Percentiles rank a stretch among this genome's conserved stretches.
phyloP scores from a whole-genome alignment of 176 grass and related monocot genomes.

The Triticum monococcum region DNA sequence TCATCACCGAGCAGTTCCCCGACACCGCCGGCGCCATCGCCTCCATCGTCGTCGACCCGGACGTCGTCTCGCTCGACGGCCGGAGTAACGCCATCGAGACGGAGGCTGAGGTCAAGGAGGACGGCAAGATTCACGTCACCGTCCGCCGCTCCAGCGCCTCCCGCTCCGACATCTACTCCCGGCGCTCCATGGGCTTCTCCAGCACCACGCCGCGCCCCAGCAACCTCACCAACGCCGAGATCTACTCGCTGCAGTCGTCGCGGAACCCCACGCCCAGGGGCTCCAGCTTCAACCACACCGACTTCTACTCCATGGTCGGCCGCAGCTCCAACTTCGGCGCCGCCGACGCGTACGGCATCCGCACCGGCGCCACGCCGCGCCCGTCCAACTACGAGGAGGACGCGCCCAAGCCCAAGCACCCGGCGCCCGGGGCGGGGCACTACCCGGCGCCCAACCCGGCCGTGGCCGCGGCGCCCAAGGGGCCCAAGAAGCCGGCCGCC shows the following conservation, averaged over 20 bases:
- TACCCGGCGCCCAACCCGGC: slow-evolving; percentile 89
- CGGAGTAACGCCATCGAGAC: slow-evolving; percentile 78
- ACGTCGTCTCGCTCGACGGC: slow-evolving; percentile 85
- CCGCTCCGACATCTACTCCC: slow-evolving; percentile 87
- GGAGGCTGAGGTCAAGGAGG: slow-evolving; percentile 85
- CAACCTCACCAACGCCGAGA: slow-evolving; percentile 99
- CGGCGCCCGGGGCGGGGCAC: slow-evolving; percentile 25
- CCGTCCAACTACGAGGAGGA: slow-evolving; percentile 99
- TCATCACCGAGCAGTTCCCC: slow-evolving; percentile 97
- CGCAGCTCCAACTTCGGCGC: slow-evolving; percentile 94
- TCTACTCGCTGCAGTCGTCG: slow-evolving; percentile 98
- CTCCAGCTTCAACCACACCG: slow-evolving; percentile 98
- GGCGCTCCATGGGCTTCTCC: slow-evolving; percentile 84
- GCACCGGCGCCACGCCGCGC: slow-evolving; percentile 65
- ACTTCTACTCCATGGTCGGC: slow-evolving; percentile 99
- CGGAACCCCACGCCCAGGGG: slow-evolving; percentile 87
- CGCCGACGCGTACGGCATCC: slow-evolving; percentile 61
- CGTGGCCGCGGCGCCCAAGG: slow-evolving; percentile 43
- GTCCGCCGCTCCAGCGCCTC: slow-evolving; percentile 95
- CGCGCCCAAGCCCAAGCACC: slow-evolving; percentile 50
- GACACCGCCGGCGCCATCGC: slow-evolving; percentile 88
- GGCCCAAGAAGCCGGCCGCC: slow-evolving; percentile 25
- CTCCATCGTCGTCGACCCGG: slow-evolving; percentile 89
- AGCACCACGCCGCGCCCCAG: slow-evolving; percentile 76
- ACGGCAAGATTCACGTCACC: slow-evolving; percentile 84